phyloP scores from a whole-genome alignment of 768 basidiomycete species.

The Suillus fuscotomentosus region DNA sequence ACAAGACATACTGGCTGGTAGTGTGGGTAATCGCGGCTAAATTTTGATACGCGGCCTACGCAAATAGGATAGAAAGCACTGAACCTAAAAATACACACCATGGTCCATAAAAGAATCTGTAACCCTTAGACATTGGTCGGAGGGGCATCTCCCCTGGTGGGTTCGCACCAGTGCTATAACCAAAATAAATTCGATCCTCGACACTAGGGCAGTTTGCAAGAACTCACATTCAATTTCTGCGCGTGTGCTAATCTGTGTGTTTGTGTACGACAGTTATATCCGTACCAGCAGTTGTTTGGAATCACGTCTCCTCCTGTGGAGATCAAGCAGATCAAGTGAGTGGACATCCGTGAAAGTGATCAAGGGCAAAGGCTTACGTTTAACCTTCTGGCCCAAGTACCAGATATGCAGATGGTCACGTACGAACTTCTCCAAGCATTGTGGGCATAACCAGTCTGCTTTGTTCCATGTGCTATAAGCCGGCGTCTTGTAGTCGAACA shows the following conservation, averaged over 20 bases:
- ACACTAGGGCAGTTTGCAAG: not conserved
- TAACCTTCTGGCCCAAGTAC: conserved; percentile 21
- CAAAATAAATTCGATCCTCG: not conserved
- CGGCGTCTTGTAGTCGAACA: conserved; percentile 18
- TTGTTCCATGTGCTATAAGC: conserved; percentile 26
- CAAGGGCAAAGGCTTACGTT: conserved; percentile 13
- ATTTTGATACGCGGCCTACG: not conserved
- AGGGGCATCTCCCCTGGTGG: not conserved
- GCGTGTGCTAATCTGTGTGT: conserved; percentile 12
- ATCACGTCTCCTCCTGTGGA: conserved; percentile 7
- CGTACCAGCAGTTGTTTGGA: conserved; percentile 32
- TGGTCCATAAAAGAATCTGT: not conserved
- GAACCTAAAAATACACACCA: not conserved
- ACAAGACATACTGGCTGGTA: not conserved
- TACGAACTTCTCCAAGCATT: conserved; percentile 27
- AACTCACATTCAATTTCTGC: not conserved
- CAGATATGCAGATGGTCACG: conserved; percentile 26
- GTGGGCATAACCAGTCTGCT: conserved; percentile 30
- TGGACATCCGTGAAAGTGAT: not conserved
- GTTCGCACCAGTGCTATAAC: not conserved
- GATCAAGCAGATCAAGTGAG: not conserved
- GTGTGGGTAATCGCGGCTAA: not conserved
- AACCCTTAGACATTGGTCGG: not conserved
- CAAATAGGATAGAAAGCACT: not conserved
- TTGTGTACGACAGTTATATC: conserved; percentile 31